phyloP scores from a whole-genome alignment of 345 rosid genomes.

The Populus euphratica region DNA sequence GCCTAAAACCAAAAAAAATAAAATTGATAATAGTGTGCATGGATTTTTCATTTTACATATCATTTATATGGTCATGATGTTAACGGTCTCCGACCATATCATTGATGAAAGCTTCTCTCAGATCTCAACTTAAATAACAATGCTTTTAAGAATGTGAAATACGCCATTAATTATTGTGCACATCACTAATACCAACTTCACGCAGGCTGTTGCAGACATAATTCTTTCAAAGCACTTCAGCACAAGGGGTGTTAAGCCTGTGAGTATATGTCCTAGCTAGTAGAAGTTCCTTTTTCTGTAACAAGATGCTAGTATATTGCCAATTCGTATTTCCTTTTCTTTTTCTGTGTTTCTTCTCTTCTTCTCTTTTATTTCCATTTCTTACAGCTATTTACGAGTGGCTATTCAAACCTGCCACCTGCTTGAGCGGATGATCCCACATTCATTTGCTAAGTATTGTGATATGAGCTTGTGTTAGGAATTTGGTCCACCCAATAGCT shows the following conservation, averaged over 20 bases:
- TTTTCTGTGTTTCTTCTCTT: background rate
- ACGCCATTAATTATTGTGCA: background rate
- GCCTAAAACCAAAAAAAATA: background rate
- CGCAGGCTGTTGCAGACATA: slow-evolving; percentile 78
- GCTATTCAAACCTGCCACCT: background rate
- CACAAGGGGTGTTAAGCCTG: slow-evolving; percentile 59
- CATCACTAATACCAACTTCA: slow-evolving; percentile 1
- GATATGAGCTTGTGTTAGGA: background rate
- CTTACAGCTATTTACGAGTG: background rate
- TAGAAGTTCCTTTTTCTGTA: background rate
- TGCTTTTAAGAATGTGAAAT: background rate
- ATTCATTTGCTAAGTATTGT: background rate
- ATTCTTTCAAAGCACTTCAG: slow-evolving; percentile 75
- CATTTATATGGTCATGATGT: background rate
- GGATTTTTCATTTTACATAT: background rate
- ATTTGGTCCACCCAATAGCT: background rate
- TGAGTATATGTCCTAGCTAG: slow-evolving; percentile 39
- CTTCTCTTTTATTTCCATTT: background rate
- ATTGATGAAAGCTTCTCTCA: background rate
- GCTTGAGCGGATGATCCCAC: background rate
- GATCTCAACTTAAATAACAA: background rate
- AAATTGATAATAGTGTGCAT: background rate
- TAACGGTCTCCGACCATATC: background rate
- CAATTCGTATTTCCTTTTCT: background rate
- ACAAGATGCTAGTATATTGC: background rate